Percentiles rank a stretch among this genome's conserved stretches.
Conservation (phyloP, 2,329 filamentous ascomycete genomes). For the Volutella citrinella region DNA sequence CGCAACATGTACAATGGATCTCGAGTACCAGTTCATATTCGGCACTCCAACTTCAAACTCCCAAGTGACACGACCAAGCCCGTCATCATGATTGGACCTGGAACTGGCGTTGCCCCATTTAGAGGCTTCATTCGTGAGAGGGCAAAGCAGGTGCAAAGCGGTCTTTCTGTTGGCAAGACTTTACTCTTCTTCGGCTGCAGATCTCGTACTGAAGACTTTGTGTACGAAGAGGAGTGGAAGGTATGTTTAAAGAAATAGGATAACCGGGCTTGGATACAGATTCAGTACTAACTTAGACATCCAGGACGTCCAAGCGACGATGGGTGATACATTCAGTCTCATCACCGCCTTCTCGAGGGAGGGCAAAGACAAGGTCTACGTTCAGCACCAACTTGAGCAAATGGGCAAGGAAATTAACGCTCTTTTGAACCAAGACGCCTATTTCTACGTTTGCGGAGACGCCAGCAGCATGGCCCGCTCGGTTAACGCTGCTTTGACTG, state of each 20-base stretch:
- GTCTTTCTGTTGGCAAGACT: neutral
- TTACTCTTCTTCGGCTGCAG: neutral
- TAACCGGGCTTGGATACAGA: too few relatives aligned
- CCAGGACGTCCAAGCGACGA: too few relatives aligned
- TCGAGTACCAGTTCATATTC: neutral
- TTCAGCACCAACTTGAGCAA: slow-evolving; percentile 2
- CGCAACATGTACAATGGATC: neutral
- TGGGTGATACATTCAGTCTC: slow-evolving; percentile 2
- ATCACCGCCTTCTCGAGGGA: slow-evolving; percentile 1
- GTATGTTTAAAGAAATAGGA: too few relatives aligned
- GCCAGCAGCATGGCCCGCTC: slow-evolving; percentile 4
- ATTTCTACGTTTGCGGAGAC: slow-evolving; percentile 7
- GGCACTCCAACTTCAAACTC: slow-evolving; percentile 7
- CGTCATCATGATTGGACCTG: slow-evolving; percentile 9
- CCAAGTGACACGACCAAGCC: neutral
- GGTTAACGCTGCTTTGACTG: neutral
- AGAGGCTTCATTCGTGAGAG: neutral
- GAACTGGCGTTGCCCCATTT: neutral
- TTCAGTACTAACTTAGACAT: too few relatives aligned
- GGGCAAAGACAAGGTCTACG: neutral
- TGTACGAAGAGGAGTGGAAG: neutral
- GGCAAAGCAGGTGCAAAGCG: neutral
- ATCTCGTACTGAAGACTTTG: neutral
- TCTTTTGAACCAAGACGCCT: neutral
- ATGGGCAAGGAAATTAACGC: neutral